These are phyloP conservation scores for Ceratocystis smalleyi DNA, from an alignment of 2,329 filamentous ascomycete genomes.

Conservation along the genomic window DNA sequence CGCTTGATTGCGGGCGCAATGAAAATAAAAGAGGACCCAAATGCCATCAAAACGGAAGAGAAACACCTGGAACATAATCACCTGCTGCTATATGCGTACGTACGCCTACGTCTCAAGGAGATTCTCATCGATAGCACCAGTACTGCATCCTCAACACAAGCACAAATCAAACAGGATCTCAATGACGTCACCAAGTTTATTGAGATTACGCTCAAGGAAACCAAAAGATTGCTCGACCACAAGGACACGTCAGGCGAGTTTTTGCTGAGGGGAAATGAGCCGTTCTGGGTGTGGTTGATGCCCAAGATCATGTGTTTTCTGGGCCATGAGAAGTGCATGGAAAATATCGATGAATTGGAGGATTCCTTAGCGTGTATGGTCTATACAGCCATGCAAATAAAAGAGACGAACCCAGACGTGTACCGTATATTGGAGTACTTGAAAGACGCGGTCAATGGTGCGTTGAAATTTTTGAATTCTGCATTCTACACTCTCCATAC, in stretches of 20 bases:
- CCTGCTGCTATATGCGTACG: conserved; percentile 70
- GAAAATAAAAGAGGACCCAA: conserved; percentile 35
- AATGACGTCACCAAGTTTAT: conserved; percentile 57
- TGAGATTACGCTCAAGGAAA: conserved; percentile 56
- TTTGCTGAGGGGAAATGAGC: conserved; percentile 40
- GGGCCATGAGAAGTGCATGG: conserved; percentile 32
- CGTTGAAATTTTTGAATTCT: neutral
- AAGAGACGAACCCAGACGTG: conserved; percentile 11
- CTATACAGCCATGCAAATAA: conserved; percentile 15
- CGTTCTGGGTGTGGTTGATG: conserved; percentile 51
- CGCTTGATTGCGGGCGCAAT: conserved; percentile 47
- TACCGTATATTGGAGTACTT: conserved; percentile 15
- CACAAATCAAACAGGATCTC: conserved; percentile 25
- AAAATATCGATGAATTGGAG: conserved; percentile 11
- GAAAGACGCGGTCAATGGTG: conserved; percentile 16
- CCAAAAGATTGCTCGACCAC: conserved; percentile 49
- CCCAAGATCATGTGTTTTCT: conserved; percentile 43
- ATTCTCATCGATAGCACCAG: conserved; percentile 28
- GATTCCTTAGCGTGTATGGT: conserved; percentile 15
- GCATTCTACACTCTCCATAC: no score
- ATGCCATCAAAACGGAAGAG: conserved; percentile 42
- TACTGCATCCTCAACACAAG: neutral
- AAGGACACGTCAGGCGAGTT: conserved; percentile 28
- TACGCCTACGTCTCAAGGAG: conserved; percentile 60
- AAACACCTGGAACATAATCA: conserved; percentile 64